Conservation (phyloP, 2,329 filamentous ascomycete genomes). For the Penicillium sp. region DNA sequence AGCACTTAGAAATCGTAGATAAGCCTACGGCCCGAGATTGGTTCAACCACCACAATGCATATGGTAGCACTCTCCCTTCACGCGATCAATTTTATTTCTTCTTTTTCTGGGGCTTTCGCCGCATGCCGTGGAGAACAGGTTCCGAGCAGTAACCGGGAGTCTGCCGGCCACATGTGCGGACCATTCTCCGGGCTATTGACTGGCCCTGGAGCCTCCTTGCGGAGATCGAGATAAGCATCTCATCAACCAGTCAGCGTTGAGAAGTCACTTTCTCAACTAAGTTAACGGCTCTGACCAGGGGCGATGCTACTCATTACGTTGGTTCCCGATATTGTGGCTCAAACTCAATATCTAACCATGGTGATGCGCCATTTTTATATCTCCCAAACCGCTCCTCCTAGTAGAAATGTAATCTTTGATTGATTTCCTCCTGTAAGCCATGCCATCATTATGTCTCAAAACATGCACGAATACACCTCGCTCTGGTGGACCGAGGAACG, state of each 20-base stretch:
- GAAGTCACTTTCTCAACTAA: neutral
- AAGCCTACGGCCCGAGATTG: slow-evolving; percentile 14
- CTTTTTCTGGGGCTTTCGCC: slow-evolving; percentile 4
- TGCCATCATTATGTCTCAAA: slow-evolving; percentile 15
- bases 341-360: neutral
- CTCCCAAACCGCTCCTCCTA: neutral
- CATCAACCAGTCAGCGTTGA: slow-evolving; percentile 12
- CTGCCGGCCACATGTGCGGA: neutral
- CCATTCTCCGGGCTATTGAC: slow-evolving; percentile 21
- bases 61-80: neutral
- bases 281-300: slow-evolving; percentile 8
- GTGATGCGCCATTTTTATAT: slow-evolving; percentile 1
- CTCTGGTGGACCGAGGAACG: slow-evolving; percentile 50
- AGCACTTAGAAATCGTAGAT: slow-evolving; percentile 4
- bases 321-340: neutral
- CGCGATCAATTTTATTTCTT: slow-evolving; percentile 16
- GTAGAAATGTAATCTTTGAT: neutral
- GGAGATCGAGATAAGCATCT: slow-evolving; percentile 27
- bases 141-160: neutral
- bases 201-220: slow-evolving; percentile 20
- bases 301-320: neutral
- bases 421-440: slow-evolving; percentile 1
- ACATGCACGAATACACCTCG: slow-evolving; percentile 25
- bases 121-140: neutral
- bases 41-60: neutral